A percentile compares a stretch with the other conserved stretches of the same genome.
phyloP scores from a whole-genome alignment of 1,284 basidiomycete species.

The Pseudozyma hubeiensis region DNA sequence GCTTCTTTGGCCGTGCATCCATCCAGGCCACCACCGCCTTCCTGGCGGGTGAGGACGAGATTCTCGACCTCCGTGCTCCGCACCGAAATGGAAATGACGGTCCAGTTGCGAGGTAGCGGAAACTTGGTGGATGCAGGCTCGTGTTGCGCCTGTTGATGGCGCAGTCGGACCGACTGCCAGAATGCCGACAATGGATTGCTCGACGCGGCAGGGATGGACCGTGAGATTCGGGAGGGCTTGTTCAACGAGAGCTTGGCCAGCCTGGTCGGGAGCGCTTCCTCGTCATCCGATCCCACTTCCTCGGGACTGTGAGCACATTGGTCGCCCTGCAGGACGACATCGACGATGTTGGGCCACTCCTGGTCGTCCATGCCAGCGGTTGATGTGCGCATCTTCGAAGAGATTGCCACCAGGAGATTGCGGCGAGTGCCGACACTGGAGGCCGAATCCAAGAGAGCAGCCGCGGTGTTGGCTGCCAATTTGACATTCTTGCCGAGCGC shows the following conservation, averaged over 20 bases:
- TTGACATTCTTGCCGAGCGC: conserved; percentile 45
- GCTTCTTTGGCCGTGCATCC: conserved; percentile 43
- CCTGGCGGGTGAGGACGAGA: conserved; percentile 84
- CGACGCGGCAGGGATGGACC: background rate
- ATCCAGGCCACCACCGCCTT: conserved; percentile 47
- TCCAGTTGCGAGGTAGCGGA: conserved; percentile 82
- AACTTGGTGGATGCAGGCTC: conserved; percentile 17
- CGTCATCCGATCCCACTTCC: conserved; percentile 19
- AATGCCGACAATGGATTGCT: conserved; percentile 22
- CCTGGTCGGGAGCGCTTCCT: conserved; percentile 37
- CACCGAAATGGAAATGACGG: conserved; percentile 79
- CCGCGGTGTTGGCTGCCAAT: conserved; percentile 43
- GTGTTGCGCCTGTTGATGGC: conserved; percentile 38
- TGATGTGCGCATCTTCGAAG: conserved; percentile 30
- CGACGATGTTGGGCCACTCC: conserved; percentile 27
- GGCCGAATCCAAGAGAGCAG: conserved; percentile 42
- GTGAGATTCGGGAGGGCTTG: conserved; percentile 7
- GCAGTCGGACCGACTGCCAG: conserved; percentile 36
- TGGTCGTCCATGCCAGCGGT: conserved; percentile 9
- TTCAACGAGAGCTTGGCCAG: conserved; percentile 36
- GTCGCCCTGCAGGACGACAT: background rate
- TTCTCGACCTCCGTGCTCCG: conserved; percentile 76
- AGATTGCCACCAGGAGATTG: conserved; percentile 48
- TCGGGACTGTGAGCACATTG: conserved; percentile 1
- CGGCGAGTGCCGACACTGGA: conserved; percentile 47